These are phyloP conservation scores for Cystodermella granulosa DNA, from an alignment of 1,284 basidiomycete species.

Conservation along the genomic window DNA sequence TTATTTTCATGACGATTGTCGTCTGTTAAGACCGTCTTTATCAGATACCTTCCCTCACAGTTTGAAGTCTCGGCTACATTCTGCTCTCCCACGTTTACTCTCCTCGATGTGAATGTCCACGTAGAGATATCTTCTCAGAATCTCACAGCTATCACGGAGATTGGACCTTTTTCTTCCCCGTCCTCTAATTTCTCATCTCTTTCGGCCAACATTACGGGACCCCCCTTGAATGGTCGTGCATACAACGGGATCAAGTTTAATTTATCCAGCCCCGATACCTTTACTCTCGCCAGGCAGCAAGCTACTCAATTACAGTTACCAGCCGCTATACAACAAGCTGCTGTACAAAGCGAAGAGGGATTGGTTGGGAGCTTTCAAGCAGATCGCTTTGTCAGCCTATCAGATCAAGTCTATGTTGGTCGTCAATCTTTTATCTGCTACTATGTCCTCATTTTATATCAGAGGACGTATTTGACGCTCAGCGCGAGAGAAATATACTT, in stretches of 20 bases:
- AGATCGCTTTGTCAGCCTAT: slow-evolving; percentile 37
- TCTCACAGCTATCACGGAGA: slow-evolving; percentile 39
- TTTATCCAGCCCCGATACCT: slow-evolving; percentile 37
- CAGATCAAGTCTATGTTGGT: slow-evolving; percentile 48
- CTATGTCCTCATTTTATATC: neutral
- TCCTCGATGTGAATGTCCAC: slow-evolving; percentile 40
- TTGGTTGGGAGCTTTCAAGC: slow-evolving; percentile 38
- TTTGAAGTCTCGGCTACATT: slow-evolving; percentile 43
- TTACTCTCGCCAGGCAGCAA: slow-evolving; percentile 32
- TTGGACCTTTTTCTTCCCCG: slow-evolving; percentile 35
- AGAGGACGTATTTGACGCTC: slow-evolving; percentile 49
- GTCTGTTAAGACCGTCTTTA: neutral
- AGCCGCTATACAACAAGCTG: slow-evolving; percentile 48
- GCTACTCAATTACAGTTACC: slow-evolving; percentile 48
- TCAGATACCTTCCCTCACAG: slow-evolving; percentile 33
- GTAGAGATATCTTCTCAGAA: slow-evolving; percentile 40
- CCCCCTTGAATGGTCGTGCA: slow-evolving; percentile 42
- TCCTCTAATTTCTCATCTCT: slow-evolving; percentile 40
- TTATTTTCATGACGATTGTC: neutral
- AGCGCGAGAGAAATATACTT: slow-evolving; percentile 52
- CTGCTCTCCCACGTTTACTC: slow-evolving; percentile 42
- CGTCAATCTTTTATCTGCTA: slow-evolving; percentile 1
- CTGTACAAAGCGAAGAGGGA: slow-evolving; percentile 36
- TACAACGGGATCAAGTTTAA: slow-evolving; percentile 53
- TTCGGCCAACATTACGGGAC: slow-evolving; percentile 43